A percentile compares a stretch with the other conserved stretches of the same genome.
Evolutionary conservation across 176 grass and related monocot genomes (phyloP).

Genomic region (Ampelocalamus luodianensis): DNA sequence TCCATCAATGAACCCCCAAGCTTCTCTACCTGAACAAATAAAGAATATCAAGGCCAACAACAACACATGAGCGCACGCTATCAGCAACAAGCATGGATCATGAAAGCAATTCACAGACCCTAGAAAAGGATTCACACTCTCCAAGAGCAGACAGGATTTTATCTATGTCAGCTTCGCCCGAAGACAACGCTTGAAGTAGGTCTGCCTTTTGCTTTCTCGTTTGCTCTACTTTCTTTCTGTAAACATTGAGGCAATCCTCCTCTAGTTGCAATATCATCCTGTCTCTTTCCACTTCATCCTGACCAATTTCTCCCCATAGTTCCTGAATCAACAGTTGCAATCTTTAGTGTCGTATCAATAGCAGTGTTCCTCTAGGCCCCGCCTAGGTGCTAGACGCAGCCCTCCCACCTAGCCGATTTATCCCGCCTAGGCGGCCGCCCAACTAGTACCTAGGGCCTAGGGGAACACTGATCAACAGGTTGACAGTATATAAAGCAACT

Average conservation of each 20-base stretch:
- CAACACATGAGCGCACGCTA: background rate
- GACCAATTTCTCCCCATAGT: constrained; percentile 85
- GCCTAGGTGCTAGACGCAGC: too few species aligned
- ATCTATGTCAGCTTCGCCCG: constrained; percentile 67
- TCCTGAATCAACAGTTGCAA: constrained; percentile 48
- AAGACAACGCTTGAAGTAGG: constrained; percentile 56
- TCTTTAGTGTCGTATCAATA: background rate
- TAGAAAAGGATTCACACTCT: constrained; percentile 71
- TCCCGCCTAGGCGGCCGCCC: too few species aligned
- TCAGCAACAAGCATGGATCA: background rate
- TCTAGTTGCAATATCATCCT: constrained; percentile 75
- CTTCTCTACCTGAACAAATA: constrained; percentile 63
- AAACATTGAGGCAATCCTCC: constrained; percentile 85
- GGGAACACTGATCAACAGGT: background rate
- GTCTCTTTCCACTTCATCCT: constrained; percentile 70
- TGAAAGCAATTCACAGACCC: constrained; percentile 50
- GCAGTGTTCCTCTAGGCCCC: too few species aligned
- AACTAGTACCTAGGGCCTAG: too few species aligned
- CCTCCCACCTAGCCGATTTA: too few species aligned
- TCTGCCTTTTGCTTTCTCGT: constrained; percentile 65
- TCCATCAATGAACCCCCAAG: constrained; percentile 65
- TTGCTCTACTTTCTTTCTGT: constrained; percentile 66
- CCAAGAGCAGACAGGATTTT: constrained; percentile 73
- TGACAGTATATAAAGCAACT: background rate
- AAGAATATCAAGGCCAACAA: background rate